Percentiles rank a stretch among this genome's conserved stretches.
Evolutionary conservation across 805 yeast species (phyloP).

Genomic region (Zygotorulaspora chibaensis): DNA sequence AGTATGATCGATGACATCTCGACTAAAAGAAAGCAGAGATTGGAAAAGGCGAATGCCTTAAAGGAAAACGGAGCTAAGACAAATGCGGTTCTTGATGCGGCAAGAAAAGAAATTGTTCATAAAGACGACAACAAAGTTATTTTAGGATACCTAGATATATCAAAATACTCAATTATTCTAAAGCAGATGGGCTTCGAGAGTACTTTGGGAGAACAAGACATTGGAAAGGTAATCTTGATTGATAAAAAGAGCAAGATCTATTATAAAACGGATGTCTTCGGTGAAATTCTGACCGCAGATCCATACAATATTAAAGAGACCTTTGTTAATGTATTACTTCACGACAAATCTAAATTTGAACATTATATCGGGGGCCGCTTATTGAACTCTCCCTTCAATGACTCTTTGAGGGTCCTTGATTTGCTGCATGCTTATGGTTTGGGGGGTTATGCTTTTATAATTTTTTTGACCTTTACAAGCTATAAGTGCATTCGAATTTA

Average conservation of each 20-base stretch:
- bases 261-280: slow-evolving; percentile 36
- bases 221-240: slow-evolving; percentile 57
- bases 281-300: slow-evolving; percentile 36
- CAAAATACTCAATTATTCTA: slow-evolving; percentile 34
- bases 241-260: slow-evolving; percentile 36
- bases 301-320: slow-evolving; percentile 37
- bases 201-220: slow-evolving; percentile 29
- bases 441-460: slow-evolving; percentile 37
- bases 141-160: slow-evolving; percentile 49
- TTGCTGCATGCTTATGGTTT: slow-evolving; percentile 42
- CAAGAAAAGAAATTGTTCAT: slow-evolving; percentile 47
- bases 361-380: slow-evolving; percentile 28
- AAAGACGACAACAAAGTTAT: slow-evolving; percentile 42
- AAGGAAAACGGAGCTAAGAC: slow-evolving; percentile 43
- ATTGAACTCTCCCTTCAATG: slow-evolving; percentile 43
- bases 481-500: slow-evolving; percentile 6
- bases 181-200: slow-evolving; percentile 19
- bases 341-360: slow-evolving; percentile 12
- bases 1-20: slow-evolving; percentile 37
- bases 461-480: slow-evolving; percentile 2
- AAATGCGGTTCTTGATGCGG: slow-evolving; percentile 42
- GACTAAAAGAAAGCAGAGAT: slow-evolving; percentile 41
- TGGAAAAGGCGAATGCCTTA: slow-evolving; percentile 40
- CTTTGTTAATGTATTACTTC: slow-evolving; percentile 39
- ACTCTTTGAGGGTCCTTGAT: slow-evolving; percentile 41